Base-by-base conservation (phyloP, 306 rosid species). In the Cucurbita pepo region DNA sequence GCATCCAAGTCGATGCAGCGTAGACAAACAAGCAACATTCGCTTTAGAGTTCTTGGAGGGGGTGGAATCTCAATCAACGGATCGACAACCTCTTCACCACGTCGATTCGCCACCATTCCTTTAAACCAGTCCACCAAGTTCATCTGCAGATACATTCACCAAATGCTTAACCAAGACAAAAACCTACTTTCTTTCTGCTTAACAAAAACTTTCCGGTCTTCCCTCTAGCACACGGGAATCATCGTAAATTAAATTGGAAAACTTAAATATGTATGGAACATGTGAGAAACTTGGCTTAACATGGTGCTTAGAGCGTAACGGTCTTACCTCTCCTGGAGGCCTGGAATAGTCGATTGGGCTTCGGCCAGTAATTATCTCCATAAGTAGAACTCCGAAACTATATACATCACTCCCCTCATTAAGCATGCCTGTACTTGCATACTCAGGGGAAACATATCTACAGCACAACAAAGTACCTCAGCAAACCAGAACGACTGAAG, bases 361-460 rank as follows among this genome's bases (percentile, higher is more conserved):
- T 87, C 99, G 83, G 78, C 99, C 99, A 14, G 99, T 91, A 76
- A 94, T 89, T 66, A 94, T 87, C 86, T 94, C 99, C 99, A 94
- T 94, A 62, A 94, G 96, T 15, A 94, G 84, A 80, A 94, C 81
- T 63, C 99, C 99, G 50, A 94, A 94, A 79, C 99, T 91, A 71
- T 91, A 94, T 25, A 94, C 96, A 70, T 94, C 99, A 71, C 94
- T 88, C 22, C 97, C 88, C 82, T 94, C 99, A 6, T 89, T 94
- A 30, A 94, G 97, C 99, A 94, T 89, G 30, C 99, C 99, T 0
- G 99, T 89, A 88, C 92, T 91, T 52, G 97, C 99, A 71, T 90
- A 94, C 82, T 94, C 99, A 6, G 99, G 99, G 53, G 99, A 89
- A 56, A 94, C 99, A 72, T 94, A 94, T 65, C 98, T 94, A 81